Evolutionary conservation across 306 rosid genomes (phyloP).

Genomic region (Vigna unguiculata): DNA sequence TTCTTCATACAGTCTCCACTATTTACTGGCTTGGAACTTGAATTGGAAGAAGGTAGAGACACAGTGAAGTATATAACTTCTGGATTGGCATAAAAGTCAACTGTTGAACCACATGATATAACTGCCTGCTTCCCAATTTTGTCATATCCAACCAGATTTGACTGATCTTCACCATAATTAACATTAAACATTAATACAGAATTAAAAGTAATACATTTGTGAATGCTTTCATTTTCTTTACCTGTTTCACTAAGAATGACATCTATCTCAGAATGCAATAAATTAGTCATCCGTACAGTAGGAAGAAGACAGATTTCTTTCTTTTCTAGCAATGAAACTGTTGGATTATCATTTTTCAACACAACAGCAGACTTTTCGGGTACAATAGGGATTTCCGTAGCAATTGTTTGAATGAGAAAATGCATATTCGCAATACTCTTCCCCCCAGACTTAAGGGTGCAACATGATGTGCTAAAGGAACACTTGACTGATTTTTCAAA

Average conservation of each 20-base stretch:
- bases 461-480: conserved; percentile 78
- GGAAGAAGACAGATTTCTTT: conserved; percentile 91
- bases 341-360: conserved; percentile 52
- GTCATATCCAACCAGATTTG: conserved; percentile 52
- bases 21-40: conserved; percentile 73
- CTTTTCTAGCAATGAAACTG: conserved; percentile 76
- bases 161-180: conserved; percentile 60
- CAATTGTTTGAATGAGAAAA: conserved; percentile 83
- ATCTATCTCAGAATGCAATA: conserved; percentile 75
- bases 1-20: conserved; percentile 84
- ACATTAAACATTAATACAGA: conserved; percentile 43
- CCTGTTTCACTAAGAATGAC: conserved; percentile 85
- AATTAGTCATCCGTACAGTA: conserved; percentile 82
- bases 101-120: conserved; percentile 67
- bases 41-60: conserved; percentile 62
- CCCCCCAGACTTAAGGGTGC: conserved; percentile 66
- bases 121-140: conserved; percentile 67
- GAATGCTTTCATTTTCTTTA: conserved; percentile 50
- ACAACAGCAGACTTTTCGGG: conserved; percentile 57
- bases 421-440: conserved; percentile 59
- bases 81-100: conserved; percentile 84
- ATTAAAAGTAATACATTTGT: conserved; percentile 28
- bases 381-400: conserved; percentile 71
- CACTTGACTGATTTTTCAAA: conserved; percentile 61
- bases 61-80: conserved; percentile 72